These are phyloP conservation scores for Aspergillus quadrilineatus DNA, from an alignment of 2,329 filamentous ascomycete genomes.

Conservation along the genomic window DNA sequence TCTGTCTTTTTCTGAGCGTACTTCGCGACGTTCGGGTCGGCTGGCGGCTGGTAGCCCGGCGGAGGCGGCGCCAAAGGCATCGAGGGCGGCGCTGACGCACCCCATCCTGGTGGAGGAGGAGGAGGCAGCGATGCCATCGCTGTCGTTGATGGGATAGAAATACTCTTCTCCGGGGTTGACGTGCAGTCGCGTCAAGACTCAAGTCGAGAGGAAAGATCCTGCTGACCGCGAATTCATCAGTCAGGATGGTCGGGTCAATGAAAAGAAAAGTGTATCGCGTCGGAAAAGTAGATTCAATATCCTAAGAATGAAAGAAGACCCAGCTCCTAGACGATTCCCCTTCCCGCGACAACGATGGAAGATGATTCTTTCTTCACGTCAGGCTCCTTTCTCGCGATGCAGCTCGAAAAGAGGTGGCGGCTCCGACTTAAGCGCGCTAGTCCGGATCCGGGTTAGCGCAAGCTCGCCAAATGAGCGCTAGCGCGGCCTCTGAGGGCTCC, in stretches of 20 bases:
- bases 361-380: slow-evolving; percentile 18
- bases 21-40: slow-evolving; percentile 84
- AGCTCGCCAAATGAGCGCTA: slow-evolving; percentile 39
- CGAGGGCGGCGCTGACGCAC: slow-evolving; percentile 51
- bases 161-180: slow-evolving; percentile 24
- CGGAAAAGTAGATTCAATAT: slow-evolving; percentile 8
- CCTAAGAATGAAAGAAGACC: slow-evolving; percentile 19
- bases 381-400: slow-evolving; percentile 23
- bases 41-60: slow-evolving; percentile 76
- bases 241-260: slow-evolving; percentile 1
- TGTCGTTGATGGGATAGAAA: slow-evolving; percentile 24
- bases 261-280: slow-evolving; percentile 8
- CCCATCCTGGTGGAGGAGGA: slow-evolving; percentile 69
- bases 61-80: slow-evolving; percentile 69
- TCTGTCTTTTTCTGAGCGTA: slow-evolving; percentile 99
- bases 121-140: slow-evolving; percentile 61
- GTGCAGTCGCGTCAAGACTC: slow-evolving; percentile 35
- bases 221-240: slow-evolving; percentile 21
- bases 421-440: slow-evolving; percentile 25
- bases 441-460: slow-evolving; percentile 29
- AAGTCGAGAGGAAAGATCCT: slow-evolving; percentile 27
- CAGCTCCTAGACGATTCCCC: slow-evolving; percentile 25
- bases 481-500: slow-evolving; percentile 41
- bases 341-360: slow-evolving; percentile 32
- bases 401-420: slow-evolving; percentile 42